These are phyloP conservation scores for Boletus subcaerulescens DNA, from an alignment of 768 basidiomycete genomes.

Conservation along the genomic window DNA sequence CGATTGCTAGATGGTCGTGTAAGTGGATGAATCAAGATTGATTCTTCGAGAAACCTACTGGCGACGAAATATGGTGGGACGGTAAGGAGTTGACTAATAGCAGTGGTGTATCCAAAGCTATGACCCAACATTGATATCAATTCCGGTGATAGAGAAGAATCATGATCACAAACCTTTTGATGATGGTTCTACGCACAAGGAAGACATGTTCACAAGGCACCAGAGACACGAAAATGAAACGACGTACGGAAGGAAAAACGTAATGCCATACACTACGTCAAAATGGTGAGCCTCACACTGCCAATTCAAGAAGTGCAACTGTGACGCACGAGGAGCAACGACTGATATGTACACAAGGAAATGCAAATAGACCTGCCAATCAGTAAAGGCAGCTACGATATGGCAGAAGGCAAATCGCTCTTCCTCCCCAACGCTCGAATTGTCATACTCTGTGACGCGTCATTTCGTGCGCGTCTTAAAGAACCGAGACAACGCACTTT, in stretches of 20 bases:
- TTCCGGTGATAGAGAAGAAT: not conserved
- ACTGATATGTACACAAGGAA: slow-evolving; percentile 42
- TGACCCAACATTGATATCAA: not conserved
- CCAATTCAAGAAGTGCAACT: not conserved
- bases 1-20: slow-evolving; percentile 40
- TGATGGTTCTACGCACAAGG: slow-evolving; percentile 48
- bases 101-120: slow-evolving; percentile 57
- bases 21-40: not conserved
- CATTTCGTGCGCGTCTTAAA: slow-evolving; percentile 46
- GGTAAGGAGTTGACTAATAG: slow-evolving; percentile 62
- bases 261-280: slow-evolving; percentile 60
- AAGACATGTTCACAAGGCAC: not conserved
- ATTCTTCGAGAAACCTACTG: slow-evolving; percentile 39
- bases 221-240: not conserved
- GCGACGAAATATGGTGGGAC: slow-evolving; percentile 66
- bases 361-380: slow-evolving; percentile 55
- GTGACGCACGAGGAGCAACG: slow-evolving; percentile 52
- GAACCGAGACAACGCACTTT: slow-evolving; percentile 6
- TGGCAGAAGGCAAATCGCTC: slow-evolving; percentile 57
- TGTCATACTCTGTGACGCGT: slow-evolving; percentile 41
- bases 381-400: slow-evolving; percentile 48
- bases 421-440: slow-evolving; percentile 33
- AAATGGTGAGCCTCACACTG: not conserved
- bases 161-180: slow-evolving; percentile 38
- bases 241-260: slow-evolving; percentile 66